phyloP scores from a whole-genome alignment of 371 early-diverging fungal genomes.

The Haplosporangium sp. region DNA sequence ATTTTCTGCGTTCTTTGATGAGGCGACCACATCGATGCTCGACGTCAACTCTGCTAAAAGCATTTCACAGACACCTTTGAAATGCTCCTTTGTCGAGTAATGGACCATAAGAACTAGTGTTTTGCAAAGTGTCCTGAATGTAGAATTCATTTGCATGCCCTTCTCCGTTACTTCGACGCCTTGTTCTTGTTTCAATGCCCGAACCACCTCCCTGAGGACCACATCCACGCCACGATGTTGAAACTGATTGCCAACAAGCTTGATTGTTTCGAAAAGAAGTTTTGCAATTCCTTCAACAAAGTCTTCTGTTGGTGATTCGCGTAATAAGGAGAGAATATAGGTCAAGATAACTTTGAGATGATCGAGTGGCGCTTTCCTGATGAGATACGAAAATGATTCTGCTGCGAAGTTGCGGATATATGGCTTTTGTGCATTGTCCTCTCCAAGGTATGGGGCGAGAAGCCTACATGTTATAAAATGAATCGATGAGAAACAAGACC shows the following conservation, averaged over 20 bases:
- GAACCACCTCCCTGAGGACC: slow-evolving; percentile 46
- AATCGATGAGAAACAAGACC: background rate
- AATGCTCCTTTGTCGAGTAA: slow-evolving; percentile 66
- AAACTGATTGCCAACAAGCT: slow-evolving; percentile 61
- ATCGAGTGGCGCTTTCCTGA: slow-evolving; percentile 80
- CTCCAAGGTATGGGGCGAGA: slow-evolving; percentile 77
- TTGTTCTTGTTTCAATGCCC: slow-evolving; percentile 40
- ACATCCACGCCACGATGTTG: slow-evolving; percentile 44
- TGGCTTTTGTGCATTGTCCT: slow-evolving; percentile 68
- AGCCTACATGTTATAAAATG: slow-evolving; percentile 56
- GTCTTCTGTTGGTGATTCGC: slow-evolving; percentile 59
- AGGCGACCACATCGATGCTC: slow-evolving; percentile 23
- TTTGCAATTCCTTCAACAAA: slow-evolving; percentile 83
- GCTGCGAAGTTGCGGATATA: slow-evolving; percentile 92
- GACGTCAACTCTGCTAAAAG: slow-evolving; percentile 60
- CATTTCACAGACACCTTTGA: slow-evolving; percentile 64
- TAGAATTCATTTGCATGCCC: slow-evolving; percentile 36
- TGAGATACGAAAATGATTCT: slow-evolving; percentile 90
- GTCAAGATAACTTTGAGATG: slow-evolving; percentile 66
- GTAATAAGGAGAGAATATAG: slow-evolving; percentile 70
- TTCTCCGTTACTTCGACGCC: slow-evolving; percentile 28
- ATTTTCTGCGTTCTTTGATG: slow-evolving; percentile 28
- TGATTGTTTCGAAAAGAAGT: slow-evolving; percentile 84
- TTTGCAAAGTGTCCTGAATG: slow-evolving; percentile 54
- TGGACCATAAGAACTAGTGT: slow-evolving; percentile 69